Percentiles rank a stretch among this genome's conserved stretches.
Conservation (phyloP, 2,329 filamentous ascomycete genomes). For the Metarhizium brunneum region DNA sequence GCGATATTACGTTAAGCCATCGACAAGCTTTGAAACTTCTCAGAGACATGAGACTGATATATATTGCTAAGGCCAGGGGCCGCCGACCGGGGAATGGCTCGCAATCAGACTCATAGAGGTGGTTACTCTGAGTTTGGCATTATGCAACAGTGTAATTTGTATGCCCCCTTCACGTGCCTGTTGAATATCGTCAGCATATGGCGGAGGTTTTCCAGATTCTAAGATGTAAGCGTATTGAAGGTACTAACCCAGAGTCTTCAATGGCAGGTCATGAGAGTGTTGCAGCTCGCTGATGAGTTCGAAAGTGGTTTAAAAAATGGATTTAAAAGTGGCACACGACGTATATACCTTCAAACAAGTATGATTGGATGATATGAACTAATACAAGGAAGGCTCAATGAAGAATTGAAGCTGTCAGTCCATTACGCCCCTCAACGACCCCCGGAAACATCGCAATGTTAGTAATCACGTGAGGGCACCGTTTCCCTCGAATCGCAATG, state of each 20-base stretch:
- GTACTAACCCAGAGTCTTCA: constrained; percentile 8
- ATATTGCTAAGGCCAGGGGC: constrained; percentile 1
- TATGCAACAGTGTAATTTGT: neutral
- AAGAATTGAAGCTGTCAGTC: constrained; percentile 14
- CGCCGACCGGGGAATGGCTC: constrained; percentile 5
- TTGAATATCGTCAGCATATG: constrained; percentile 6
- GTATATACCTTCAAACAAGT: neutral
- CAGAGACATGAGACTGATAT: constrained; percentile 1
- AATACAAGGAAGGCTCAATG: constrained; percentile 13
- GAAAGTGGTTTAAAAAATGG: neutral
- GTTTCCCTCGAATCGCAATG: constrained; percentile 3
- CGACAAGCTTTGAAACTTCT: neutral
- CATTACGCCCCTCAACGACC: constrained; percentile 14
- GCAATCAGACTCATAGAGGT: constrained; percentile 3
- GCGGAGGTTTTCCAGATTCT: constrained; percentile 1
- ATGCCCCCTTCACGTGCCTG: constrained; percentile 1
- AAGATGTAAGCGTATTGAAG: constrained; percentile 9
- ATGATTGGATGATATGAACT: constrained; percentile 11
- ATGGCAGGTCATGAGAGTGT: neutral
- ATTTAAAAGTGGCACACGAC: neutral
- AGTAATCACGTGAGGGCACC: constrained; percentile 12
- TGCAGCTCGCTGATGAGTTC: neutral
- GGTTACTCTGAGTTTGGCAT: constrained; percentile 1
- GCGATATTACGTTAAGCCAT: constrained; percentile 3
- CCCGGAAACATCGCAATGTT: constrained; percentile 11